A percentile compares a stretch with the other conserved stretches of the same genome.
Evolutionary conservation across 2,329 filamentous ascomycete species (phyloP).

Genomic region (Fusarium praegraminearum): DNA sequence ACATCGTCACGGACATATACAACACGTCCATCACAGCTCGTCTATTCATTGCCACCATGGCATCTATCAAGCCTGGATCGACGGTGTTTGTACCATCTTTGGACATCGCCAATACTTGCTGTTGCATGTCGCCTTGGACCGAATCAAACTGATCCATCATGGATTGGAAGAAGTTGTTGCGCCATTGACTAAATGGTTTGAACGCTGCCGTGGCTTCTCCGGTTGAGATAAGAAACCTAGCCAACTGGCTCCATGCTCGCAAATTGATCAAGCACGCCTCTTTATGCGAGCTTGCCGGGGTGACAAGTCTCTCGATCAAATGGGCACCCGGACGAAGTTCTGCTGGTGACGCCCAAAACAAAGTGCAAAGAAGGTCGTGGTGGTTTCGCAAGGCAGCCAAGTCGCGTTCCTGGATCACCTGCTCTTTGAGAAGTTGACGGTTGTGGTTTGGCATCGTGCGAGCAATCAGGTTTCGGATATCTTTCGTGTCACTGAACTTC

Average conservation of each 20-base stretch:
- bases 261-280: constrained; percentile 74
- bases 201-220: constrained; percentile 63
- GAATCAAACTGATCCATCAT: constrained; percentile 69
- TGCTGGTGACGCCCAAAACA: constrained; percentile 73
- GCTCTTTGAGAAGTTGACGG: constrained; percentile 72
- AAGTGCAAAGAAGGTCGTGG: constrained; percentile 74
- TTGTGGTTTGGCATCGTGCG: constrained; percentile 75
- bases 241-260: constrained; percentile 71
- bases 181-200: constrained; percentile 61
- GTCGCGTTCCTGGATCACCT: constrained; percentile 69
- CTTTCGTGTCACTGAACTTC: constrained; percentile 64
- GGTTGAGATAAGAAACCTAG: constrained; percentile 67
- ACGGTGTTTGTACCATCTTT: constrained; percentile 59
- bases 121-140: constrained; percentile 66
- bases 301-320: constrained; percentile 70
- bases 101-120: constrained; percentile 65
- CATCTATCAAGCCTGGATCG: constrained; percentile 59
- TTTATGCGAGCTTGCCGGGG: constrained; percentile 71
- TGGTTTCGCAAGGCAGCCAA: constrained; percentile 75
- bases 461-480: constrained; percentile 70
- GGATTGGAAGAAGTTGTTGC: constrained; percentile 68
- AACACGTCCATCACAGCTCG: constrained; percentile 66
- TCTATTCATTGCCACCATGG: constrained; percentile 65
- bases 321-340: constrained; percentile 65
- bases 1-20: constrained; percentile 61